Evolutionary conservation across 1,284 basidiomycete genomes (phyloP).

Genomic region (Cerioporus squamosus): DNA sequence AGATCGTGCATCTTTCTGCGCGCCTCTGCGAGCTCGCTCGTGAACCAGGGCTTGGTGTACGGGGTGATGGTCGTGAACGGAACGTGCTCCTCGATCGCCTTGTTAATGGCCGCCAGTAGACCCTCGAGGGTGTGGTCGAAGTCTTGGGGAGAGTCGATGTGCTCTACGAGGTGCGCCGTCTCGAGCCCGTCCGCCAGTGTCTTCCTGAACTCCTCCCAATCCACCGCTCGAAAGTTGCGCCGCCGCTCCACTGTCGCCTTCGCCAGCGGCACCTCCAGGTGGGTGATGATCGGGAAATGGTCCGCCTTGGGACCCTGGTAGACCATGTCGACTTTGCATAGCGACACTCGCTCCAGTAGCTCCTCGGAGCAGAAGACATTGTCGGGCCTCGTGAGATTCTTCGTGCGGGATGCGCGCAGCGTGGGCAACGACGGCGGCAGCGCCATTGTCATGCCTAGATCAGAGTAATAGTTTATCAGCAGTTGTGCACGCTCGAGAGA

Average conservation of each 20-base stretch:
- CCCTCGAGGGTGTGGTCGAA: too few species aligned
- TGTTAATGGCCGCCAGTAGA: too few species aligned
- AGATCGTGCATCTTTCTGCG: constrained; percentile 17
- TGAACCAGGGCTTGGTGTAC: constrained; percentile 29
- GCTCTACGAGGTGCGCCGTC: too few species aligned
- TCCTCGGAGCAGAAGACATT: constrained; percentile 36
- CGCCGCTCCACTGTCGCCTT: too few species aligned
- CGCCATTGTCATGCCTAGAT: constrained; percentile 28
- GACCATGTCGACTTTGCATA: constrained; percentile 21
- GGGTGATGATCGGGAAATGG: constrained; percentile 27
- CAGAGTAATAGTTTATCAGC: constrained; percentile 27
- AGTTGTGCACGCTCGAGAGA: constrained; percentile 22
- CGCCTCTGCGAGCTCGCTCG: constrained; percentile 10
- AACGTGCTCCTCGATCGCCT: constrained; percentile 29
- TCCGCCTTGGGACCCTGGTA: constrained; percentile 26
- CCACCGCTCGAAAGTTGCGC: constrained; percentile 28
- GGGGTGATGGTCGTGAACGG: constrained; percentile 28
- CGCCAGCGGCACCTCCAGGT: too few species aligned
- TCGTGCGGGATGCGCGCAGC: constrained; percentile 25
- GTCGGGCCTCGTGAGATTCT: constrained; percentile 37
- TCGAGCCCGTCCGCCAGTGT: too few species aligned
- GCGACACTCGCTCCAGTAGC: constrained; percentile 19
- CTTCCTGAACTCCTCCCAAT: too few species aligned
- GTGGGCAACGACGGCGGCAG: constrained; percentile 37
- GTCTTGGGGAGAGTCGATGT: too few species aligned